Base-by-base conservation (phyloP, 805 yeast genomes). In the Schwanniomyces occidentalis region DNA sequence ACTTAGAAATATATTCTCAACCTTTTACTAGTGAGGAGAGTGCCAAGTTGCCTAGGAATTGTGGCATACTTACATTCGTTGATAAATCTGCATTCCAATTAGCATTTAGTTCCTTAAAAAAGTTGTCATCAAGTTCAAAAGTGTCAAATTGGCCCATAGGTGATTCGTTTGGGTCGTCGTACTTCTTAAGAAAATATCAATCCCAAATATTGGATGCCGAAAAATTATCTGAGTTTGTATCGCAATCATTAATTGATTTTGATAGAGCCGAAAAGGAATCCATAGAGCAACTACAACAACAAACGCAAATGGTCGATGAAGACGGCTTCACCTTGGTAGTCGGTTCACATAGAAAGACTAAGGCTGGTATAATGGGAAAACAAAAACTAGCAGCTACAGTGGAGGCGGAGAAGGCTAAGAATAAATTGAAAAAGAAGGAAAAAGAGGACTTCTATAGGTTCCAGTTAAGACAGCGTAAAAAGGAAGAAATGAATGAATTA, bases 251-350 rank as follows among this genome's bases (percentile, higher is more conserved):
- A 70, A 62, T 61, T 18, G 76, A 76, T 8, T 91, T 89, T 60
- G 85, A 83, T 48, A 62, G 70, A 36, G 76, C 80, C 17, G 98
- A 91, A 56, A 72, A 71, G 41, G 77, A 73, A 40, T 77, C 80
- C 2, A 66, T 68, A 18, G 80, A 78, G 23, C 75, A 73, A 30
- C 58, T 82, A 32, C 71, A 72, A 36, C 68, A 68, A 8, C 78
- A 78, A 65, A 72, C 75, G 17, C 71, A 76, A 28, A 50, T 76
- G 20, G 93, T 89, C 3, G 98, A 90, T 57, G 96, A 85, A 45
- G 97, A 90, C 57, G 98, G 97, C 2, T 90, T 90, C 63, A 88
- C 95, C 1, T 65, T 85, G 52, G 98, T 90, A 27, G 95, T 89
- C 14, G 88, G 93, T 8, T 73, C 86, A 32, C 90, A 86, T 54